Percentiles rank a stretch among this genome's conserved stretches.
Conservation (phyloP, 352 stramenopile genomes). For the Chrysophaeum taylorii region DNA sequence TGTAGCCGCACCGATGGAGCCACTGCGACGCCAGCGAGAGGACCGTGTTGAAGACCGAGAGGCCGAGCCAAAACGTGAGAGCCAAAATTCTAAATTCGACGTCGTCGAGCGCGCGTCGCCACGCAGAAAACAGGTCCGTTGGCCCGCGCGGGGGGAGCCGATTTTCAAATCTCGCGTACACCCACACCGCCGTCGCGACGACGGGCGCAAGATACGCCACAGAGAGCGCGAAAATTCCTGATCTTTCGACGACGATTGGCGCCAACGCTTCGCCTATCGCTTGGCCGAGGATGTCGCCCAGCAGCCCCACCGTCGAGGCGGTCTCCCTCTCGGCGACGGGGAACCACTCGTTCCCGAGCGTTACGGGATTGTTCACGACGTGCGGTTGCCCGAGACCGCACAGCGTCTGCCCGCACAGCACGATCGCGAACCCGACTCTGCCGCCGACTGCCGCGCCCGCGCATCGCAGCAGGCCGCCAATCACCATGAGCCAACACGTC, state of each 20-base stretch:
- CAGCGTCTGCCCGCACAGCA: constrained; percentile 21
- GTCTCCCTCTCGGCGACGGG: constrained; percentile 16
- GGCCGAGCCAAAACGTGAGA: constrained; percentile 17
- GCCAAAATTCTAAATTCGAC: no score
- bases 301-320: constrained; percentile 17
- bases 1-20: constrained; percentile 22
- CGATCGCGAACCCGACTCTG: constrained; percentile 1
- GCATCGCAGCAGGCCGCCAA: background rate
- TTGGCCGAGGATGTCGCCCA: constrained; percentile 22
- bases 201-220: background rate
- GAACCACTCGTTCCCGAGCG: constrained; percentile 22
- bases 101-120: no score
- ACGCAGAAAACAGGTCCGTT: no score
- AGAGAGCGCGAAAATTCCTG: background rate
- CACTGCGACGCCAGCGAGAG: constrained; percentile 20
- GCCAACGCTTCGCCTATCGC: constrained; percentile 22
- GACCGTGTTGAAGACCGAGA: constrained; percentile 26
- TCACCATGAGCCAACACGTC: background rate
- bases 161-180: no score
- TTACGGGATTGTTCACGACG: constrained; percentile 25
- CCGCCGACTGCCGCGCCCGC: background rate
- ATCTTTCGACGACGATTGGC: constrained; percentile 22
- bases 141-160: no score
- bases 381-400: constrained; percentile 20
- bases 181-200: background rate